Percentiles rank a stretch among this genome's conserved stretches.
These are phyloP conservation scores for Eutrema japonicum DNA, from an alignment of 345 rosid species.

Conservation along the genomic window DNA sequence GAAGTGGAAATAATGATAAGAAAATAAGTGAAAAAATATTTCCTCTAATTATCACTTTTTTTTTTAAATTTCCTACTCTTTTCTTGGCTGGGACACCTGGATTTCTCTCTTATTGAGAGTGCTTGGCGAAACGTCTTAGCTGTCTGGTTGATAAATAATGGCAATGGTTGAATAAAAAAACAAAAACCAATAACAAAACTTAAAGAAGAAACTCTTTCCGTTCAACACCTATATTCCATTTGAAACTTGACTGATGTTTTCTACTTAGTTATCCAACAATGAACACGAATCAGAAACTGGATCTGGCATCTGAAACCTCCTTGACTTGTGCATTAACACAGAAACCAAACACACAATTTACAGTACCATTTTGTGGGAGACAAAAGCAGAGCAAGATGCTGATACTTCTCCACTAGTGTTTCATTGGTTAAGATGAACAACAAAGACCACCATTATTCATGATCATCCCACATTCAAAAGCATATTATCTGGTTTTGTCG, in stretches of 20 bases:
- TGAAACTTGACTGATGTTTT: not conserved
- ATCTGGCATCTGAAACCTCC: conserved; percentile 21
- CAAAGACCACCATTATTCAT: conserved; percentile 33
- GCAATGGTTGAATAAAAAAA: too few species aligned
- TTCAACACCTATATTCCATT: not conserved
- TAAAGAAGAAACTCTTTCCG: not conserved
- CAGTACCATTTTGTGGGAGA: not conserved
- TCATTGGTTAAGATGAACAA: conserved; percentile 27
- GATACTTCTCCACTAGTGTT: conserved; percentile 8
- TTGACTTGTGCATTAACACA: conserved; percentile 1
- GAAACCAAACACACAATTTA: conserved; percentile 2
- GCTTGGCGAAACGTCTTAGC: too few species aligned
- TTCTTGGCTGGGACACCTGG: too few species aligned
- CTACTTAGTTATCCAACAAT: not conserved
- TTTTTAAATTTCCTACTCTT: too few species aligned
- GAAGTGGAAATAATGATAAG: too few species aligned
- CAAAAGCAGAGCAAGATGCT: conserved; percentile 13
- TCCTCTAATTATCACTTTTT: too few species aligned
- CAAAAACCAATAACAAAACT: not conserved
- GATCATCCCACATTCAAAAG: conserved; percentile 33
- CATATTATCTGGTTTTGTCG: conserved; percentile 25
- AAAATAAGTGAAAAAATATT: too few species aligned
- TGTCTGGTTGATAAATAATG: too few species aligned
- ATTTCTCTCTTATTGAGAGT: too few species aligned
- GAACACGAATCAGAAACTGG: not conserved